Base-by-base conservation (phyloP, 306 rosid genomes). In the Gastrolobium bilobum region DNA sequence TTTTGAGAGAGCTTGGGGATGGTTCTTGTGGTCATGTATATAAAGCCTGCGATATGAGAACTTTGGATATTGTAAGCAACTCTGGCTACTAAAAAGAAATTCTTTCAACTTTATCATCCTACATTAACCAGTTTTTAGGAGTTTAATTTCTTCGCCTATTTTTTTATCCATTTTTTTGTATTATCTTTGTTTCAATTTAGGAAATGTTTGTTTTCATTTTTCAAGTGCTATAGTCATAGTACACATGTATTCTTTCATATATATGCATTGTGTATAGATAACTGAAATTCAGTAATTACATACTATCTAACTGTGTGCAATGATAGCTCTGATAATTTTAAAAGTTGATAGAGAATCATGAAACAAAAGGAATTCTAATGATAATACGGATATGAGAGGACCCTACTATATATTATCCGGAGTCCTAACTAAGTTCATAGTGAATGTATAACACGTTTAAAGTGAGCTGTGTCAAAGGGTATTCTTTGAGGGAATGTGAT, bases 21-120 rank as follows among this genome's bases (percentile, higher is more conserved):
- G 97, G 97, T 62, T 90, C 97, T 52, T 92, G 97, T 44, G 96
- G 97, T 68, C 87, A 88, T 88, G 97, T 92, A 75, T 92, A 92
- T 85, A 92, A 89, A 85, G 96, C 97, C 79, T 79, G 81, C 34
- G 96, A 92, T 72, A 37, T 76, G 87, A 87, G 59, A 79, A 90
- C 92, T 51, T 51, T 81, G 34, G 97, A 90, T 86, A 90, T 87
- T 86, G 97, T 92, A 89, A 81, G 94, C 62, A 54, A 59, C 82
- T 79, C 52, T 38, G 29, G 78, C 78, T 50, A 61, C 37, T 54
- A 40, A 46, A 63, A 54, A 47, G 35, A 48, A 66, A 52, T 53
- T 62, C 13, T 81, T 54, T 77, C 44, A 61, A 71, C 68, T 65
- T 83, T 4, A 39, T 66, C 48, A 14, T 76, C 43, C 46, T 10